phyloP scores from a whole-genome alignment of 305 asterid species.

The Fraxinus paxiana region DNA sequence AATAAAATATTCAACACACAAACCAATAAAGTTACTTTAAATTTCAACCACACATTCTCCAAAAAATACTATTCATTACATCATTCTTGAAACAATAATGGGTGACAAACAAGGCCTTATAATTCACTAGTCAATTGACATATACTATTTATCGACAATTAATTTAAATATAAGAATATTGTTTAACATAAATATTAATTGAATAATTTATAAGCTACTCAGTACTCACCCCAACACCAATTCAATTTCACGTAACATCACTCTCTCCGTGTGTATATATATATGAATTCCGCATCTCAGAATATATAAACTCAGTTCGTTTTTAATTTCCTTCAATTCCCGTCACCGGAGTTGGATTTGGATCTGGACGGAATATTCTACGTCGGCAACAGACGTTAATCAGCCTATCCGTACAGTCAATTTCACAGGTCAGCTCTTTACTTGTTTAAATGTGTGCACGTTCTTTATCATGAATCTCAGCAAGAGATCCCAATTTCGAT shows the following conservation, averaged over 20 bases:
- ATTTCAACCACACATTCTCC: too few relatives aligned
- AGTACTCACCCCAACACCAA: not conserved
- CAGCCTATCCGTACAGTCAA: not conserved
- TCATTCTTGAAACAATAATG: too few relatives aligned
- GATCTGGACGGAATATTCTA: not conserved
- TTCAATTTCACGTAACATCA: not conserved
- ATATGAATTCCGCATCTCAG: not conserved
- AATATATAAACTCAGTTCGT: not conserved
- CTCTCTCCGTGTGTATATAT: not conserved
- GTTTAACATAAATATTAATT: too few relatives aligned
- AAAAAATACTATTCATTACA: too few relatives aligned
- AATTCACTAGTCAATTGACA: not conserved
- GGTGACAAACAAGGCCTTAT: too few relatives aligned
- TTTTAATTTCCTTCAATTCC: not conserved
- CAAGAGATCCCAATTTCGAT: conserved; percentile 10
- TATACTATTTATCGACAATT: not conserved
- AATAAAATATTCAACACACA: too few relatives aligned
- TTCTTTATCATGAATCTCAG: not conserved
- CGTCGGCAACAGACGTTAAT: not conserved
- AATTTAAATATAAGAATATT: too few relatives aligned
- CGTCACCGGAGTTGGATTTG: conserved; percentile 1
- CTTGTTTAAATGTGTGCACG: not conserved
- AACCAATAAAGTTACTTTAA: too few relatives aligned
- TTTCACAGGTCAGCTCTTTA: conserved; percentile 2
- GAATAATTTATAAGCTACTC: not conserved